Evolutionary conservation across 345 rosid genomes (phyloP).

Genomic region (Psidium friedrichsthalianum): DNA sequence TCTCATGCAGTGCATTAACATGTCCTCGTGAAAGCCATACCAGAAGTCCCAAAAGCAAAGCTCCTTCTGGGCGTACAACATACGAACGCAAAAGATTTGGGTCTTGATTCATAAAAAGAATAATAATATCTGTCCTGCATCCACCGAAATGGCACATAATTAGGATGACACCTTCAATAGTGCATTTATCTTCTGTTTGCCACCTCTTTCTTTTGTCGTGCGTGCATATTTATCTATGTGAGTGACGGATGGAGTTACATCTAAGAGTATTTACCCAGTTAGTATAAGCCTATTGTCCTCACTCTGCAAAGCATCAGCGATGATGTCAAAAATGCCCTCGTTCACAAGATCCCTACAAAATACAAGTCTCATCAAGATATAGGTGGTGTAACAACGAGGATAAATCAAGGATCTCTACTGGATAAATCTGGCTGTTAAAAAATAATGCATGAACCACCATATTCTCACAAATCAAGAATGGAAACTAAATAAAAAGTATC

Average conservation of each 20-base stretch:
- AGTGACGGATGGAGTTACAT: neutral
- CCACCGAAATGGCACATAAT: constrained; percentile 30
- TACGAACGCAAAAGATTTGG: constrained; percentile 67
- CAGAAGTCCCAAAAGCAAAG: constrained; percentile 76
- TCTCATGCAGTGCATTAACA: neutral
- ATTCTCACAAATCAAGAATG: neutral
- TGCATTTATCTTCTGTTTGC: neutral
- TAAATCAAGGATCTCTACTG: neutral
- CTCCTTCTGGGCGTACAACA: constrained; percentile 60
- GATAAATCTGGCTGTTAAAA: neutral
- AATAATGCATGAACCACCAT: neutral
- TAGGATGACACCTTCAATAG: neutral
- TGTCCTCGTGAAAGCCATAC: constrained; percentile 31
- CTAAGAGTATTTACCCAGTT: constrained; percentile 57
- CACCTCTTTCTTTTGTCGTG: neutral
- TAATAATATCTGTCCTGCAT: constrained; percentile 92
- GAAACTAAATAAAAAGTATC: neutral
- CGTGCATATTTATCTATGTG: neutral
- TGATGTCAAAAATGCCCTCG: constrained; percentile 74
- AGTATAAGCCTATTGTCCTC: constrained; percentile 65
- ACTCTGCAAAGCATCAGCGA: constrained; percentile 59
- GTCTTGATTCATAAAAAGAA: constrained; percentile 72
- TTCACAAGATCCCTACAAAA: constrained; percentile 60
- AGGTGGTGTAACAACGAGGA: neutral
- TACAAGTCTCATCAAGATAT: neutral